Evolutionary conservation across 2,329 filamentous ascomycete genomes (phyloP).

Genomic region (Aplosporella prunicola): DNA sequence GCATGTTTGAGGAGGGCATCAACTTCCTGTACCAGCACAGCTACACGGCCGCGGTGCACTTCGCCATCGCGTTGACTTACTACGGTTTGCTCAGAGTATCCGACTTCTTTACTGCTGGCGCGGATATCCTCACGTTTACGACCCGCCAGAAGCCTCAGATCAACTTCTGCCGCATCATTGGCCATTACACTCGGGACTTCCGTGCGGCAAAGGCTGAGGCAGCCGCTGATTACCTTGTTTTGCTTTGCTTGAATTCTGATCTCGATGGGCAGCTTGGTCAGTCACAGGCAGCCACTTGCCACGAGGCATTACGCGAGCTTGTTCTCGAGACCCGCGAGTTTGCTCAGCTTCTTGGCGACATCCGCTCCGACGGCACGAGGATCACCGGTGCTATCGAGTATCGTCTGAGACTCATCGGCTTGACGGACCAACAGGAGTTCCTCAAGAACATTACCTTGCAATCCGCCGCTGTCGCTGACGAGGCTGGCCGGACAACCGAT

Average conservation of each 20-base stretch:
- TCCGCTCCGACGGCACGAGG: slow-evolving; percentile 73
- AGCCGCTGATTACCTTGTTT: slow-evolving; percentile 82
- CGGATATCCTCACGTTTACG: slow-evolving; percentile 60
- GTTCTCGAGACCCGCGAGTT: slow-evolving; percentile 97
- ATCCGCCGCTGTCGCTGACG: slow-evolving; percentile 84
- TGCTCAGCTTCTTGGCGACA: slow-evolving; percentile 84
- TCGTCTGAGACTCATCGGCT: slow-evolving; percentile 68
- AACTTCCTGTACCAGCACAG: slow-evolving; percentile 86
- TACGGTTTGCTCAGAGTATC: slow-evolving; percentile 84
- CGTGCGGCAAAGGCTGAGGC: slow-evolving; percentile 79
- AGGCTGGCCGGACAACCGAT: slow-evolving; percentile 86
- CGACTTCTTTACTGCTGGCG: slow-evolving; percentile 56
- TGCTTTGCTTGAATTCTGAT: slow-evolving; percentile 89
- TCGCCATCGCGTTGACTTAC: slow-evolving; percentile 78
- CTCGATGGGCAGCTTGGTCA: slow-evolving; percentile 63
- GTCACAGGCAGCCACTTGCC: slow-evolving; percentile 72
- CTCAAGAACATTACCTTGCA: slow-evolving; percentile 87
- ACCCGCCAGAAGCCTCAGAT: slow-evolving; percentile 68
- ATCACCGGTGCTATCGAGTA: slow-evolving; percentile 83
- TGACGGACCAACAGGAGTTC: slow-evolving; percentile 73
- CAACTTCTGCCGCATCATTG: slow-evolving; percentile 88
- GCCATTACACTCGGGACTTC: slow-evolving; percentile 94
- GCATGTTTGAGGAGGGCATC: slow-evolving; percentile 89
- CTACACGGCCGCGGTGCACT: slow-evolving; percentile 90
- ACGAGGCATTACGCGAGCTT: slow-evolving; percentile 85